Base-by-base conservation (phyloP, 2,329 filamentous ascomycete species). In the Fusarium pseudograminearum region DNA sequence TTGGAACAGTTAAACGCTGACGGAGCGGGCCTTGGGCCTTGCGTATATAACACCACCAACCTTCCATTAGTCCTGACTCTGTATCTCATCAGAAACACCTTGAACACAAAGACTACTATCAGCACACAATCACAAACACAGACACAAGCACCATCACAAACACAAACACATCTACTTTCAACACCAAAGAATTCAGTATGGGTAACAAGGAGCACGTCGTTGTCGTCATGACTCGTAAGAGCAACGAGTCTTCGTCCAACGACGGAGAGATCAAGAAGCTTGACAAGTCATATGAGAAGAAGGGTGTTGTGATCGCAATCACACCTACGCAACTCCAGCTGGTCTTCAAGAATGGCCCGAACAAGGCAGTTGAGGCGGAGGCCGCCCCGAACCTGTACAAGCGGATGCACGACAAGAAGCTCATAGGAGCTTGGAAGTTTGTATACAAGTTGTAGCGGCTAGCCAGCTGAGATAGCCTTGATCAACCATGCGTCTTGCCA, bases 11-110 rank as follows among this genome's bases (percentile, higher is more conserved):
- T 20, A 22, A 26, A 50, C 5, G 5, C 1, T 44, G 9, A 22
- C 34, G n/a, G 12, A n/a, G 26, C 10, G 7, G 24, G 2, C 5
- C 5, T 26, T 28, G 4, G 1, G 4, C 3, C 8, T 3, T 11
- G 1, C n/a, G 24, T 30, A 41, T 9, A 22, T 40, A 30, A 14
- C 11, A 5, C 5, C 5, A 28, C 26, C 26, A 28, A 10, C 26
- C 26, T 28, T 28, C 10, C 26, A 10, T 10, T 28, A 10, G 26
- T 10, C 26, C 26, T 28, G 26, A 28, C 9, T 10, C 26, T 28
- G 26, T 28, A 28, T 28, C 26, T 28, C 26, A 28, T 15, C 4
- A 20, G n/a, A 14, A 30, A 20, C 9, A 28, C 14, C 40, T 28
- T 20, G 18, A 20, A 51, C 33, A 22, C 18, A 36, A 28, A 16